A percentile compares a stretch with the other conserved stretches of the same genome.
Conservation (phyloP, 2,329 filamentous ascomycete species). For the Camillea tinctor region DNA sequence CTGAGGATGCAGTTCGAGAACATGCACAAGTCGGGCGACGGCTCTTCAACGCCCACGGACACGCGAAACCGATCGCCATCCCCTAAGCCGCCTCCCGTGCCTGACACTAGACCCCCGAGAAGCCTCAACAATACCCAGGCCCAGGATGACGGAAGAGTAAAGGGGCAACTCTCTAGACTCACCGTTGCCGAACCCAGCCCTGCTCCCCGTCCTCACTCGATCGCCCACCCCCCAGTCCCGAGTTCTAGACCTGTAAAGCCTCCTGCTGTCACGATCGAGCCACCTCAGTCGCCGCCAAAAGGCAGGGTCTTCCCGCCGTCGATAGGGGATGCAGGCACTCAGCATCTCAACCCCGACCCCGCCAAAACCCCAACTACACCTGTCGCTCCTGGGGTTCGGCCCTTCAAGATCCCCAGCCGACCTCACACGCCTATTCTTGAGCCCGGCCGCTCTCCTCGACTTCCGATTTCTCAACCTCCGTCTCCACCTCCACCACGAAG, state of each 20-base stretch:
- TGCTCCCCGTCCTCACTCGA: constrained; percentile 44
- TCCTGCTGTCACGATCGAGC: constrained; percentile 67
- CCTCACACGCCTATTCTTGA: constrained; percentile 53
- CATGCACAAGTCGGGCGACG: constrained; percentile 54
- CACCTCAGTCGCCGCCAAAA: constrained; percentile 68
- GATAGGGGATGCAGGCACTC: constrained; percentile 42
- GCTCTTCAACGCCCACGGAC: constrained; percentile 33
- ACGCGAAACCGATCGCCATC: constrained; percentile 33
- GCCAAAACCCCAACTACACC: constrained; percentile 41
- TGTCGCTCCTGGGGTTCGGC: constrained; percentile 39
- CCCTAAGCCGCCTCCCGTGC: constrained; percentile 33
- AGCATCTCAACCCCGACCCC: constrained; percentile 45
- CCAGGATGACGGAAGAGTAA: constrained; percentile 26
- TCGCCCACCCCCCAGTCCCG: constrained; percentile 42
- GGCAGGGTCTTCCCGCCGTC: constrained; percentile 35
- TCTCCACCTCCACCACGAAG: constrained; percentile 64
- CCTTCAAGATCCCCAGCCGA: constrained; percentile 55
- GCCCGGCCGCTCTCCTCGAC: constrained; percentile 46
- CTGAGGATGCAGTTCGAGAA: constrained; percentile 80
- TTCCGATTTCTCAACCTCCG: constrained; percentile 50
- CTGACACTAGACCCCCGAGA: constrained; percentile 31
- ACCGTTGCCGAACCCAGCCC: constrained; percentile 19
- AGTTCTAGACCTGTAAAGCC: constrained; percentile 47
- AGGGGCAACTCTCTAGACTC: constrained; percentile 23
- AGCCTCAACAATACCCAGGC: constrained; percentile 23